These are phyloP conservation scores for Pythium folliculosum DNA, from an alignment of 352 stramenopile species.

Conservation along the genomic window DNA sequence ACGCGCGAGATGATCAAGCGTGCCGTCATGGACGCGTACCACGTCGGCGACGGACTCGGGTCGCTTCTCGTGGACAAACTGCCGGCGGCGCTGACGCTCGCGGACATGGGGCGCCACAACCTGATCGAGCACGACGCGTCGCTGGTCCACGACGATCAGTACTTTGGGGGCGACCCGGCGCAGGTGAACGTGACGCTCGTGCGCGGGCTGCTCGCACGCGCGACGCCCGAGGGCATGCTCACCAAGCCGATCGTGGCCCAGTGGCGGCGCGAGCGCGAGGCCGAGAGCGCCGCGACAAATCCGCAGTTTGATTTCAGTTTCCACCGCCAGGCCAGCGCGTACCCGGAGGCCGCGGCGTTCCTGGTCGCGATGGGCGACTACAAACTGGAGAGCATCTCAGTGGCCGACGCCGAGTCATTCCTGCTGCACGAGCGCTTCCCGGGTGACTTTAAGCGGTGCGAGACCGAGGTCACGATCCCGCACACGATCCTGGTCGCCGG, in stretches of 20 bases:
- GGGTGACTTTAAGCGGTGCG: slow-evolving; percentile 37
- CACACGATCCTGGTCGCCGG: slow-evolving; percentile 38
- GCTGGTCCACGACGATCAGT: not conserved
- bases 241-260: slow-evolving; percentile 30
- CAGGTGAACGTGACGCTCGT: too few relatives aligned
- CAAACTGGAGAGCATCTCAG: slow-evolving; percentile 36
- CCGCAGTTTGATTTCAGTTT: slow-evolving; percentile 46
- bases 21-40: slow-evolving; percentile 49
- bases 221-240: too few relatives aligned
- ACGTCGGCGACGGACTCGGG: slow-evolving; percentile 45
- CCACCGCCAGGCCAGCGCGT: slow-evolving; percentile 36
- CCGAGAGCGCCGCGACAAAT: slow-evolving; percentile 36
- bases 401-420: slow-evolving; percentile 41
- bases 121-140: not conserved
- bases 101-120: not conserved
- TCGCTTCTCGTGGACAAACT: too few relatives aligned
- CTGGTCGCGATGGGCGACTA: slow-evolving; percentile 55
- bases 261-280: slow-evolving; percentile 47
- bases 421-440: slow-evolving; percentile 54
- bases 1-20: slow-evolving; percentile 40
- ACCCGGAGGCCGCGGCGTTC: slow-evolving; percentile 49
- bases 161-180: too few relatives aligned
- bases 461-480: slow-evolving; percentile 35
- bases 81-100: too few relatives aligned
- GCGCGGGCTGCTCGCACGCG: too few relatives aligned